A percentile compares a stretch with the other conserved stretches of the same genome.
phyloP scores from a whole-genome alignment of 305 asterid species.

The Fraxinus xanthoxyloides region DNA sequence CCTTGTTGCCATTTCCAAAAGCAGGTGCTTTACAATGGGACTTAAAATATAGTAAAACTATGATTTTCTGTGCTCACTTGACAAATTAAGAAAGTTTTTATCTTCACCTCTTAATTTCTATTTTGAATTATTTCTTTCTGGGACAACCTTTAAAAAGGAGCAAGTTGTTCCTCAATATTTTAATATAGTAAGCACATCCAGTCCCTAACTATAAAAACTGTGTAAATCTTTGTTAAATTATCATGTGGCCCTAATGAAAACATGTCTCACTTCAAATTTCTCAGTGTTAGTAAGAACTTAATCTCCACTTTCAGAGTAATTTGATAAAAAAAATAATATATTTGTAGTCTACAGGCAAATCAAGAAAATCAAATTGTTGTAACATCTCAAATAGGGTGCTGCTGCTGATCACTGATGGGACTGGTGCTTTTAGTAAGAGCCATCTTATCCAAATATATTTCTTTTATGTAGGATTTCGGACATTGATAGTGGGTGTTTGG shows the following conservation, averaged over 20 bases:
- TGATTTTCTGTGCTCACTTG: neutral
- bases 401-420: neutral
- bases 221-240: neutral
- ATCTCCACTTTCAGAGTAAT: neutral
- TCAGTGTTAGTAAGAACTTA: neutral
- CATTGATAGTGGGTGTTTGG: slow-evolving; percentile 10
- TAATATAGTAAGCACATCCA: neutral
- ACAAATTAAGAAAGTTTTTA: neutral
- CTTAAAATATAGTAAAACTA: neutral
- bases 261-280: neutral
- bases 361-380: neutral
- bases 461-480: neutral
- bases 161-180: neutral
- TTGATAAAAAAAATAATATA: neutral
- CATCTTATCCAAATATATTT: neutral
- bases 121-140: neutral
- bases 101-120: neutral
- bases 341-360: neutral
- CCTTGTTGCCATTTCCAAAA: slow-evolving; percentile 3
- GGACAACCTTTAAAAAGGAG: neutral
- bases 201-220: neutral
- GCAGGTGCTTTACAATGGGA: neutral
- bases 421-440: neutral
- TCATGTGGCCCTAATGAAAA: neutral
- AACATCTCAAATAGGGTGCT: slow-evolving; percentile 5